Base-by-base conservation (phyloP, 345 rosid genomes). In the Citrus trifoliata region DNA sequence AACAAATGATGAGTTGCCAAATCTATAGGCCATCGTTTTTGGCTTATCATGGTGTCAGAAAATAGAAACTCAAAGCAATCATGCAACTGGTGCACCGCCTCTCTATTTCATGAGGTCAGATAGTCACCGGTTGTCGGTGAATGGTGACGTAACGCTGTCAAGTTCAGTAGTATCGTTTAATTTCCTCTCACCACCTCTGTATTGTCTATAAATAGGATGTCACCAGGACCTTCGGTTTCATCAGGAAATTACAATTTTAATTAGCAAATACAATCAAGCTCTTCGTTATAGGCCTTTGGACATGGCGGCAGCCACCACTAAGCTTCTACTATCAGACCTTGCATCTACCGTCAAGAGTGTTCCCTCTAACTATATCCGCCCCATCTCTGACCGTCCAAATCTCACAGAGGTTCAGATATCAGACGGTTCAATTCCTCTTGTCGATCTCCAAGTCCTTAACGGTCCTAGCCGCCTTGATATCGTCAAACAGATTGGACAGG, bases 311-410 rank as follows among this genome's bases (percentile, higher is more conserved):
- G 14, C 51, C 64, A 48, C 70, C 51, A 35, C 80, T 21, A 87
- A 83, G 67, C 82, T 76, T 18, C 71, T 92, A 7, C 80, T 94
- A 0, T 73, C 92, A 2, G 97, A 92, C 83, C 79, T 94, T 48
- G 91, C 77, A 21, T 75, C 91, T 7, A 27, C 79, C 9, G 63
- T 82, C 1, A 83, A 82, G 28, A 83, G 68, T 0, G 82, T 94
- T 76, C 97, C 97, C n/a, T 87, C 74, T 51, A 88, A 74, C 22
- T 93, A 88, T 82, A 78, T 94, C 81, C 80, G 92, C 32, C 91
- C 95, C 30, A 60, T 86, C 78, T 78, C 85, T 48, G 96, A 91
- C 83, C 94, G 98, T 48, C 98, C 98, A 0, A 87, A 88, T 73
- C 85, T 93, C 81, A 30, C 88, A 0, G 83, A 83, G 3, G 88